phyloP scores from a whole-genome alignment of 305 asterid genomes.

The Ilex paraguariensis region DNA sequence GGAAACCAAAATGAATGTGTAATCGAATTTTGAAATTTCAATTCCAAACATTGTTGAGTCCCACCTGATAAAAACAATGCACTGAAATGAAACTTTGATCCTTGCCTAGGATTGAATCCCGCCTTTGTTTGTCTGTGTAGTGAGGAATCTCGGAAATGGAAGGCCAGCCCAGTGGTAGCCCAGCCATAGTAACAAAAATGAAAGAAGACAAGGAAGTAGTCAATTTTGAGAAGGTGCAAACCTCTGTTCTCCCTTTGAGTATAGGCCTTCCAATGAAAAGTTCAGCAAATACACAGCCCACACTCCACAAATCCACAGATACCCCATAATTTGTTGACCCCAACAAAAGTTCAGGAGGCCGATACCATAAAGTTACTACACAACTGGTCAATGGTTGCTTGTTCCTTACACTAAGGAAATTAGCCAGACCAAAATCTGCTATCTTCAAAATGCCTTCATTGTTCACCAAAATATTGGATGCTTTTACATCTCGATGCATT shows the following conservation, averaged over 20 bases:
- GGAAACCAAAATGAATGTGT: no score
- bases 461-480: slow-evolving; percentile 73
- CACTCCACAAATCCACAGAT: slow-evolving; percentile 85
- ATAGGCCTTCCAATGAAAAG: slow-evolving; percentile 77
- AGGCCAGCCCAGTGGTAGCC: no score
- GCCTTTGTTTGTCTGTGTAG: no score
- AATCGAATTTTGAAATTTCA: no score
- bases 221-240: slow-evolving; percentile 13
- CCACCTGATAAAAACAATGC: no score
- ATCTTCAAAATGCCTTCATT: slow-evolving; percentile 77
- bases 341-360: slow-evolving; percentile 82
- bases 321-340: slow-evolving; percentile 71
- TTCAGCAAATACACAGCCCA: slow-evolving; percentile 88
- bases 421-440: slow-evolving; percentile 86
- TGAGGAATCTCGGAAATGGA: no score
- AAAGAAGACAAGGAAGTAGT: neutral
- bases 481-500: slow-evolving; percentile 81
- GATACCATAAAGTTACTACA: slow-evolving; percentile 90
- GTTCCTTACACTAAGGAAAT: slow-evolving; percentile 37
- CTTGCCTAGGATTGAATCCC: no score
- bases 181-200: no score
- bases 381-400: slow-evolving; percentile 73
- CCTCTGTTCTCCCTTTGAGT: slow-evolving; percentile 90
- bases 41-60: no score
- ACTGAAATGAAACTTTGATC: no score